Evolutionary conservation across 2,329 filamentous ascomycete species (phyloP).

Genomic region (Uncinocarpus reesii): DNA sequence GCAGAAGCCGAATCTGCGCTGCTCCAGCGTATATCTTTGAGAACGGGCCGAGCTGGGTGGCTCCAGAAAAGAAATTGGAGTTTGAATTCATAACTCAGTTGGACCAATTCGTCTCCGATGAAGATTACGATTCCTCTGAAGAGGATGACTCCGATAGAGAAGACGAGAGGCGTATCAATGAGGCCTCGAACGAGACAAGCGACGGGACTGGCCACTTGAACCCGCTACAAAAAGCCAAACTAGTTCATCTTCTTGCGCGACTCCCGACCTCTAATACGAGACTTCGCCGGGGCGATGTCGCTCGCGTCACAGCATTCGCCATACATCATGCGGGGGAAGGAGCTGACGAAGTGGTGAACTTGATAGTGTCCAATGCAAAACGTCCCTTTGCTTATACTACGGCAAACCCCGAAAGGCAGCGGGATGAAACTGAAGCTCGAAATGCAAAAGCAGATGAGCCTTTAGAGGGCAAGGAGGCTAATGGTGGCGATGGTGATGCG

Average conservation of each 20-base stretch:
- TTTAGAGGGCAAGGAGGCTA: constrained; percentile 22
- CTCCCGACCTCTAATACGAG: constrained; percentile 65
- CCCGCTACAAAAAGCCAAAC: constrained; percentile 71
- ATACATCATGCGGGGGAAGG: constrained; percentile 77
- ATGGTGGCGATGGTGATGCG: constrained; percentile 29
- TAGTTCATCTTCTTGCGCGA: constrained; percentile 72
- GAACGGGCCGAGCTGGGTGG: constrained; percentile 64
- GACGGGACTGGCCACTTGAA: constrained; percentile 60
- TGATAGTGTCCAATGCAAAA: constrained; percentile 73
- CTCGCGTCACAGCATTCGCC: constrained; percentile 75
- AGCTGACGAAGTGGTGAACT: constrained; percentile 81
- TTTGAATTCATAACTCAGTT: constrained; percentile 72
- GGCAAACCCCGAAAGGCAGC: constrained; percentile 49
- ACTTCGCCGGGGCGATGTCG: constrained; percentile 74
- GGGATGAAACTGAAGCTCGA: constrained; percentile 14
- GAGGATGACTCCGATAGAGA: constrained; percentile 56
- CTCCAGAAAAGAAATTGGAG: constrained; percentile 59
- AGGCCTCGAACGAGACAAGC: constrained; percentile 34
- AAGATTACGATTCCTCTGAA: constrained; percentile 77
- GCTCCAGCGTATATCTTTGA: constrained; percentile 59
- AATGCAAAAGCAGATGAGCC: constrained; percentile 25
- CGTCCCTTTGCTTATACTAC: constrained; percentile 63
- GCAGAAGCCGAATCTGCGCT: constrained; percentile 19
- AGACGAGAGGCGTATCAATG: constrained; percentile 36
- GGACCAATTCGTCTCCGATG: constrained; percentile 70